Percentiles rank a stretch among this genome's conserved stretches.
Evolutionary conservation across 805 yeast genomes (phyloP).

Genomic region (Cyberlindnera suaveolens): DNA sequence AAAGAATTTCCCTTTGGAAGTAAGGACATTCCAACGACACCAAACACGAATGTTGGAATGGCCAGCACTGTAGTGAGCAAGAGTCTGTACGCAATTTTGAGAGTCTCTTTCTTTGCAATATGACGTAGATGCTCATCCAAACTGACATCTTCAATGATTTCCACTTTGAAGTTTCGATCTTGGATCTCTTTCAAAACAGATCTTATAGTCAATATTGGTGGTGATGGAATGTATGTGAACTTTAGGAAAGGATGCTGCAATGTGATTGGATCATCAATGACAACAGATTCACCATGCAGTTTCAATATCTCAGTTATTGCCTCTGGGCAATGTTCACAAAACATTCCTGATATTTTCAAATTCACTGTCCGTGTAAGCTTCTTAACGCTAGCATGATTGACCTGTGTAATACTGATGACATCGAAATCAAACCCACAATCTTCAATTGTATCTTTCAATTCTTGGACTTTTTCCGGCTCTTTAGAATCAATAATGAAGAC

Average conservation of each 20-base stretch:
- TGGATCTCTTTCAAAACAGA: slow-evolving; percentile 44
- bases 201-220: slow-evolving; percentile 49
- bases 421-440: slow-evolving; percentile 64
- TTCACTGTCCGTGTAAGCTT: slow-evolving; percentile 49
- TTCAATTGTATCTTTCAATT: slow-evolving; percentile 46
- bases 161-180: slow-evolving; percentile 44
- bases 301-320: slow-evolving; percentile 42
- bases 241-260: slow-evolving; percentile 51
- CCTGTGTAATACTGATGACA: slow-evolving; percentile 35
- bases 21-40: slow-evolving; percentile 63
- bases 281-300: slow-evolving; percentile 50
- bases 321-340: slow-evolving; percentile 64
- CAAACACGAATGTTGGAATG: slow-evolving; percentile 63
- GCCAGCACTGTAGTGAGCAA: slow-evolving; percentile 46
- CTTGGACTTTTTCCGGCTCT: slow-evolving; percentile 29
- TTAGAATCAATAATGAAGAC: slow-evolving; percentile 48
- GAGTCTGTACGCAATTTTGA: slow-evolving; percentile 39
- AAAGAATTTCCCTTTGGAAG: slow-evolving; percentile 36
- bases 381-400: slow-evolving; percentile 41
- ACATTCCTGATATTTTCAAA: slow-evolving; percentile 58
- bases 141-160: slow-evolving; percentile 46
- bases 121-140: slow-evolving; percentile 57
- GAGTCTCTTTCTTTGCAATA: slow-evolving; percentile 43
- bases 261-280: slow-evolving; percentile 50
- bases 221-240: slow-evolving; percentile 58